phyloP scores from a whole-genome alignment of 352 stramenopile genomes.

The Phytopythium montanum region DNA sequence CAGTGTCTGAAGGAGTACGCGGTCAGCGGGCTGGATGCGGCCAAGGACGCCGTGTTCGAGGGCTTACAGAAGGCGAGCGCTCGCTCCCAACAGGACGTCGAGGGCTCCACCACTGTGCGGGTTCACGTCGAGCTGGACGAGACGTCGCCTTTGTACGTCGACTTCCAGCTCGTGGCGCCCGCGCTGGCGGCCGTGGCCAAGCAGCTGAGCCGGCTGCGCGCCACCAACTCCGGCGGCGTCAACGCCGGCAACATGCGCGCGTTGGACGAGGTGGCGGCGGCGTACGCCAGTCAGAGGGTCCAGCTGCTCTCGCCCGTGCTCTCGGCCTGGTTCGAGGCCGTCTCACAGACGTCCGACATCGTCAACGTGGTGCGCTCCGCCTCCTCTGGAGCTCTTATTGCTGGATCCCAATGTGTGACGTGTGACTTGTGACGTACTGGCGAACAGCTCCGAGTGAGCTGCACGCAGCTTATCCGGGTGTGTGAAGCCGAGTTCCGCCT shows the following conservation, averaged over 20 bases:
- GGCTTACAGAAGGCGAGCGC: constrained; percentile 33
- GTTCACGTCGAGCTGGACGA: constrained; percentile 48
- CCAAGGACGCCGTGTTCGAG: constrained; percentile 61
- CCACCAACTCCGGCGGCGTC: constrained; percentile 21
- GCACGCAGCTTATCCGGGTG: constrained; percentile 60
- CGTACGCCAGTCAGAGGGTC: constrained; percentile 57
- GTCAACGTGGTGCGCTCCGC: constrained; percentile 43
- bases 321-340: constrained; percentile 36
- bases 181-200: constrained; percentile 52
- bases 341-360: constrained; percentile 61
- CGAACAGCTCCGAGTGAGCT: constrained; percentile 55
- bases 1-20: constrained; percentile 73
- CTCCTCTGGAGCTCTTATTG: background rate
- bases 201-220: constrained; percentile 51
- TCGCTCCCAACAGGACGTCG: constrained; percentile 6
- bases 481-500: constrained; percentile 74
- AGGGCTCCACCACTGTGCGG: constrained; percentile 2
- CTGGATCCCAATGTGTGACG: background rate
- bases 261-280: constrained; percentile 48
- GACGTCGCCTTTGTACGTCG: constrained; percentile 71
- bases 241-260: constrained; percentile 38
- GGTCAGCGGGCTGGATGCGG: constrained; percentile 56
- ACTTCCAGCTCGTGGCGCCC: constrained; percentile 69
- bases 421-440: background rate
- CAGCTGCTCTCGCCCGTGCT: constrained; percentile 55